A percentile compares a stretch with the other conserved stretches of the same genome.
These are phyloP conservation scores for Phytopythium sindhum DNA, from an alignment of 352 stramenopile genomes.

Conservation along the genomic window DNA sequence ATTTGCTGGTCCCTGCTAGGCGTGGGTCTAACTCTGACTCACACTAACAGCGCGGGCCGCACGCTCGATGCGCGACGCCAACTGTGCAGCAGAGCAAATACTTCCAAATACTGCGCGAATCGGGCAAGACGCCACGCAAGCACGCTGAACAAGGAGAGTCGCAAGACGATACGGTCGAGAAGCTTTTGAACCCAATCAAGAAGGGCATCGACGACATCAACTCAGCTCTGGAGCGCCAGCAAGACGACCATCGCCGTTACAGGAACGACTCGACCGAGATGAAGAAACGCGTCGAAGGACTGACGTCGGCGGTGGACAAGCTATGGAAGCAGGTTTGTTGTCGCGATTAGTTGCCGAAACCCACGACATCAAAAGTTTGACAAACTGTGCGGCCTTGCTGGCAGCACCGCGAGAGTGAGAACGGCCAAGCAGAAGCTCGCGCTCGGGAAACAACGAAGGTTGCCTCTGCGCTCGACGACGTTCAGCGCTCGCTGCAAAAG, in stretches of 20 bases:
- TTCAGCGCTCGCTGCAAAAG: neutral
- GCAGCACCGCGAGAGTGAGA: constrained; percentile 2
- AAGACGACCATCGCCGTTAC: constrained; percentile 7
- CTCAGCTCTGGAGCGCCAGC: neutral
- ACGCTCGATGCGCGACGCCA: neutral
- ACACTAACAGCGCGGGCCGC: neutral
- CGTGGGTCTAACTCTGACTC: neutral
- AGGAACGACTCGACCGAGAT: constrained; percentile 9
- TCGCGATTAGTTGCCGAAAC: neutral
- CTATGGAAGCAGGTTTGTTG: constrained; percentile 32
- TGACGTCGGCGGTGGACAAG: constrained; percentile 18
- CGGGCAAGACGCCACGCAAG: neutral
- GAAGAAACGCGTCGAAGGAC: constrained; percentile 11
- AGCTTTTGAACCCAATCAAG: constrained; percentile 7
- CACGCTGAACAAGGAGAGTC: neutral
- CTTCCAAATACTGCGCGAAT: constrained; percentile 10
- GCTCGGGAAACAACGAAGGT: neutral
- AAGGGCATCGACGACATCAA: constrained; percentile 1
- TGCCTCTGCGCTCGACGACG: neutral
- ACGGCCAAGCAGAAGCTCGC: neutral
- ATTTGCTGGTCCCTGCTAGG: neutral
- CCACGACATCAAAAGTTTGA: neutral
- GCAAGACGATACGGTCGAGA: neutral
- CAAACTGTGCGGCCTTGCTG: neutral
- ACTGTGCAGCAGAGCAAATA: constrained; percentile 11